A percentile compares a stretch with the other conserved stretches of the same genome.
phyloP scores from a whole-genome alignment of 2,329 filamentous ascomycete genomes.

The Penicillium sp. region DNA sequence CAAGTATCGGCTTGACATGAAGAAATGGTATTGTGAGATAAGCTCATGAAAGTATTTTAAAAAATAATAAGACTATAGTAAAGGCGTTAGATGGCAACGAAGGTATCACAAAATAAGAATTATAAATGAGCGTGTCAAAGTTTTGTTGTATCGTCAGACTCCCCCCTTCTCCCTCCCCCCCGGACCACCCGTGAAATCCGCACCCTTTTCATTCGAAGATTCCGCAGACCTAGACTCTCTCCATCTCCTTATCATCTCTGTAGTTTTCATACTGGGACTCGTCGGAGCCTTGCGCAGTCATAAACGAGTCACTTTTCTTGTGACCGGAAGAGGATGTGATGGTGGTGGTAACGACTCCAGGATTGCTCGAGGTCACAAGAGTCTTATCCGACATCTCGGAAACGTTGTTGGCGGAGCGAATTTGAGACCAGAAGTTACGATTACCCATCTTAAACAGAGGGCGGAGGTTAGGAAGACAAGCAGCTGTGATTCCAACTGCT shows the following conservation, averaged over 20 bases:
- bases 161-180: neutral
- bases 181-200: neutral
- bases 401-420: conserved; percentile 13
- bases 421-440: conserved; percentile 20
- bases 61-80: neutral
- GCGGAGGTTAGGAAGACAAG: conserved; percentile 31
- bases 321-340: neutral
- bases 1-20: neutral
- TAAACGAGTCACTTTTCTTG: conserved; percentile 1
- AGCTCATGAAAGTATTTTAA: neutral
- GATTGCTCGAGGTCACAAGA: conserved; percentile 2
- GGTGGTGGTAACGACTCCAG: neutral
- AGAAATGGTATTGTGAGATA: neutral
- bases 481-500: conserved; percentile 30
- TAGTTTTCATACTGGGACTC: conserved; percentile 6
- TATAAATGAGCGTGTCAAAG: neutral
- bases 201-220: neutral
- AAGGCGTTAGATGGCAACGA: neutral
- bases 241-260: neutral
- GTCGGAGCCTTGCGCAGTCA: conserved; percentile 2
- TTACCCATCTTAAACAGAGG: conserved; percentile 24
- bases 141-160: neutral
- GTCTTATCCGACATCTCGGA: conserved; percentile 15
- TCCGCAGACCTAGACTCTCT: neutral
- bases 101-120: neutral